Evolutionary conservation across 768 basidiomycete species (phyloP), one percentile per base, ranked within the genome.

Genomic region (Kwoniella dejecticola): DNA sequence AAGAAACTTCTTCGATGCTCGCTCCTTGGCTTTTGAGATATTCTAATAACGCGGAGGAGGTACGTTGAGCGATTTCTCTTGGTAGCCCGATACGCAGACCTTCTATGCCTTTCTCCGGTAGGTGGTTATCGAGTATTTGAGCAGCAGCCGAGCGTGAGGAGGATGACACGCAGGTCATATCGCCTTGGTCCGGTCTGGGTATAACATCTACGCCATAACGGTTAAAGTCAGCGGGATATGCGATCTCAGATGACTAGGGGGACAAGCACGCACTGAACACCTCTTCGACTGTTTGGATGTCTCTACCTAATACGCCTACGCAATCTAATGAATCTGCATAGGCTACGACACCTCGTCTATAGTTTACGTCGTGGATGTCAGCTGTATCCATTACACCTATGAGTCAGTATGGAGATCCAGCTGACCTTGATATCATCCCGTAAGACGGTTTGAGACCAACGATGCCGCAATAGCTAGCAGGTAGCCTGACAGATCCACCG

Each of bases 241-340:
- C n/a, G n/a, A n/a, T n/a, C n/a, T n/a, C n/a, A n/a, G n/a, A n/a
- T n/a, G n/a, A n/a, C n/a, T n/a, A n/a, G n/a, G n/a, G n/a, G n/a
- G n/a, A n/a, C n/a, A n/a, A n/a, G 31, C 49, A 15, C 86, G 58
- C 63, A 92, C 91, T 81, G 63, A 90, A 93, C 1, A 90, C 83
- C 1, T 78, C 70, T 33, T 82, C 68, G 1, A 86, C 83, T 0
- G 79, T 80, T 13, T 78, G 70, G 0, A 89, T 83, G 17, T 83
- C 81, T 42, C 77, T 80, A 0, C 85, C 87, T 47, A 99, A 77
- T 4, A 98, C 80, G 0, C 95, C 95, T 0, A 99, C 92, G 67
- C 91, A 94, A 70, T 99, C 96, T 12, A 99, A 80, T 63, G 91
- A 94, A 71, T 96, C 93, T 0, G 95, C 95, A 68, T 90, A 99